A percentile compares a stretch with the other conserved stretches of the same genome.
Conservation (phyloP, 306 rosid genomes). For the Acacia melanoxylon region DNA sequence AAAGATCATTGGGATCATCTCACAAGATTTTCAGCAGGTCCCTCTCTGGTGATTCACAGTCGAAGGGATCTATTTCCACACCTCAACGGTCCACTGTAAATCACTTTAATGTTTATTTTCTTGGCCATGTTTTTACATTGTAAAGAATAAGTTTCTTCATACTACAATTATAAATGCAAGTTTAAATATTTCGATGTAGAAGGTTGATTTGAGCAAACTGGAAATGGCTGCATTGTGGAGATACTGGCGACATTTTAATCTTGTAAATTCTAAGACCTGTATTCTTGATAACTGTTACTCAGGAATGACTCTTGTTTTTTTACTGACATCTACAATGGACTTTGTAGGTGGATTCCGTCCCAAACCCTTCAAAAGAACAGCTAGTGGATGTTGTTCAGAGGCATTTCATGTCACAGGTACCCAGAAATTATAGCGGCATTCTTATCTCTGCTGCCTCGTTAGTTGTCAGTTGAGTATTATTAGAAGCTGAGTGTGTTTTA, state of each 20-base stretch:
- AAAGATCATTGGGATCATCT: slow-evolving; percentile 76
- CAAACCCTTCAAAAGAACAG: slow-evolving; percentile 91
- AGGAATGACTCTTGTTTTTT: not conserved
- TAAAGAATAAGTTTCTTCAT: not conserved
- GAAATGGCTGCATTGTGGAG: slow-evolving; percentile 91
- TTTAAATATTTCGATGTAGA: slow-evolving; percentile 43
- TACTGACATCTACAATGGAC: not conserved
- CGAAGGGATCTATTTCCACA: slow-evolving; percentile 77
- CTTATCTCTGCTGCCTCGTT: not conserved
- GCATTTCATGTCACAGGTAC: slow-evolving; percentile 97
- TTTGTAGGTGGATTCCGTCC: slow-evolving; percentile 67
- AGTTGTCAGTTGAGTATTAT: not conserved
- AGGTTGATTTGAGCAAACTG: slow-evolving; percentile 84
- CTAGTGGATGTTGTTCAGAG: slow-evolving; percentile 87
- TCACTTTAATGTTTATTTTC: slow-evolving; percentile 9
- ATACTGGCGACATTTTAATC: slow-evolving; percentile 94
- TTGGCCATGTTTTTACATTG: not conserved
- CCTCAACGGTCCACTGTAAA: slow-evolving; percentile 72
- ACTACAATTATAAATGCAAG: not conserved
- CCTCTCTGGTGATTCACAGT: slow-evolving; percentile 78
- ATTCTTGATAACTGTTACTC: not conserved
- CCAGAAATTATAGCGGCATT: not conserved
- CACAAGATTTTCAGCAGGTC: slow-evolving; percentile 82
- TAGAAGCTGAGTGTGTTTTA: not conserved
- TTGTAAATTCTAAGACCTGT: slow-evolving; percentile 46